These are phyloP conservation scores for Chiua sp. DNA, from an alignment of 1,284 basidiomycete species.

Conservation along the genomic window DNA sequence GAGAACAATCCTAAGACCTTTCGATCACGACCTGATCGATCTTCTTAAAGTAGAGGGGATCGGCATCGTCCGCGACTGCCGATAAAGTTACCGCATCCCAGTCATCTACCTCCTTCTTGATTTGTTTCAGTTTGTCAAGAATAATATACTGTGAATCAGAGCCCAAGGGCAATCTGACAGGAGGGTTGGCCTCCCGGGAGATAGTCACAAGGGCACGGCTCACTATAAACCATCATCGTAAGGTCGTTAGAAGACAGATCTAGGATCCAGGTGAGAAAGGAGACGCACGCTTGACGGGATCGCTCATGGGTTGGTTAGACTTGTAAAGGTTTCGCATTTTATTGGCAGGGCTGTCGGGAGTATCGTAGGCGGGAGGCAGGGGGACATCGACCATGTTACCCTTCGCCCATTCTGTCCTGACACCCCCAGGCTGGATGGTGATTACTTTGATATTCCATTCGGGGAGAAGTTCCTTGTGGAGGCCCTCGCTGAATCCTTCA, in stretches of 20 bases:
- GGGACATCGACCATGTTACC: slow-evolving; percentile 21
- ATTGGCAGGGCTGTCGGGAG: slow-evolving; percentile 21
- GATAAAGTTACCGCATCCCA: slow-evolving; percentile 24
- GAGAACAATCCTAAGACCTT: neutral
- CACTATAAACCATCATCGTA: slow-evolving; percentile 15
- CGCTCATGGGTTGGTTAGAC: neutral
- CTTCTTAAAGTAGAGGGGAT: slow-evolving; percentile 20
- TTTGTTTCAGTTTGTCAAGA: slow-evolving; percentile 17
- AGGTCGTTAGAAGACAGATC: neutral
- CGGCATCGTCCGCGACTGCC: slow-evolving; percentile 27
- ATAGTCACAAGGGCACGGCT: slow-evolving; percentile 21
- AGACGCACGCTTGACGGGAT: slow-evolving; percentile 20
- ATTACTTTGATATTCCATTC: slow-evolving; percentile 33
- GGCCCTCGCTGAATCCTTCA: slow-evolving; percentile 28
- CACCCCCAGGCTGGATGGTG: slow-evolving; percentile 27
- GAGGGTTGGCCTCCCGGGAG: slow-evolving; percentile 25
- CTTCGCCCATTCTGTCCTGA: slow-evolving; percentile 30
- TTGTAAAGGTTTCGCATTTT: slow-evolving; percentile 21
- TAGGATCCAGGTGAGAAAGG: too few relatives aligned
- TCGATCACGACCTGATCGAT: neutral
- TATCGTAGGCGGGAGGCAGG: slow-evolving; percentile 19
- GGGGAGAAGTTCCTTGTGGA: slow-evolving; percentile 25
- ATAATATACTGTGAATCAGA: slow-evolving; percentile 25
- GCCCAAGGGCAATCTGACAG: slow-evolving; percentile 28
- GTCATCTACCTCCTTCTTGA: slow-evolving; percentile 22